A percentile compares a stretch with the other conserved stretches of the same genome.
phyloP scores from a whole-genome alignment of 129 eudicot genomes.

The Artemisia annua region DNA sequence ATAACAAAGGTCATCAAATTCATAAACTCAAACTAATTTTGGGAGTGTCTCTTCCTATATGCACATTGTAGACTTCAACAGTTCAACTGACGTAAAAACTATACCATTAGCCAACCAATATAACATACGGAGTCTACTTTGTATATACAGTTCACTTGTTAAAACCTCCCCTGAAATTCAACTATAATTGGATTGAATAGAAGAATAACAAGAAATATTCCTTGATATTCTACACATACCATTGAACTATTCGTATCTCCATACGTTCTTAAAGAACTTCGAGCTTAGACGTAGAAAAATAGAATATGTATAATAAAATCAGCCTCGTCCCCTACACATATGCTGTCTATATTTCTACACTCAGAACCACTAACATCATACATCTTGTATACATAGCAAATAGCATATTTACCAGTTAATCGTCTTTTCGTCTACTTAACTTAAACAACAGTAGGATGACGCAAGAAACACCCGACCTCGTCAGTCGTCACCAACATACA shows the following conservation, averaged over 20 bases:
- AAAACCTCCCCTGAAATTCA: background rate
- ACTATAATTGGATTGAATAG: background rate
- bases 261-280: constrained; percentile 16
- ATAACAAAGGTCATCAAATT: background rate
- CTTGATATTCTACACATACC: background rate
- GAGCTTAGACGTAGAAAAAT: background rate
- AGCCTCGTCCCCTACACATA: background rate
- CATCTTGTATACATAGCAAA: too few relatives aligned
- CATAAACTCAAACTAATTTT: background rate
- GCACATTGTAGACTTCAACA: constrained; percentile 7
- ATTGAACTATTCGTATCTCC: background rate
- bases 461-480: background rate
- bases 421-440: background rate
- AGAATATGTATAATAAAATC: background rate
- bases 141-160: background rate
- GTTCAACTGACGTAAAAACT: background rate
- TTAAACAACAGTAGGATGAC: background rate
- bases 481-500: background rate
- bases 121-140: background rate
- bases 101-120: constrained; percentile 5
- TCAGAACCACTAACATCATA: too few relatives aligned
- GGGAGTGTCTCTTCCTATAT: background rate
- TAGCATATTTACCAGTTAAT: background rate
- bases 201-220: background rate
- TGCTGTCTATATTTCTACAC: background rate